Conservation (phyloP, 768 basidiomycete species). For the Xerocomellus dryophilus region DNA sequence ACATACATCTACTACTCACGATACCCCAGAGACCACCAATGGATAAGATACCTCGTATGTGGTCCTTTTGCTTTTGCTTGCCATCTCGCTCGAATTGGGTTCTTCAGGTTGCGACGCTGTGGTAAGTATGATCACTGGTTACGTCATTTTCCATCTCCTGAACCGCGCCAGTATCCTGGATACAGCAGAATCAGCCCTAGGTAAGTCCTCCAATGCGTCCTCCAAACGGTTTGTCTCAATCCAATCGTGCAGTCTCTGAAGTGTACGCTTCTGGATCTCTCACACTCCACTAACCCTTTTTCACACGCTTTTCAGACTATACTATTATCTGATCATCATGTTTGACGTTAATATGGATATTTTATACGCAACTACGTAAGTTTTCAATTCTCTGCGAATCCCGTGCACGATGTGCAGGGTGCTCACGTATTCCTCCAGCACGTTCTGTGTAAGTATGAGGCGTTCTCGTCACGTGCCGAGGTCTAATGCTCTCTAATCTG, state of each 20-base stretch:
- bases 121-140: conserved; percentile 10
- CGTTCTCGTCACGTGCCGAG: not conserved
- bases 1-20: conserved; percentile 31
- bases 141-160: not conserved
- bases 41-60: conserved; percentile 24
- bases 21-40: conserved; percentile 19
- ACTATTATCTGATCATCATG: conserved; percentile 27
- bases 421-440: conserved; percentile 14
- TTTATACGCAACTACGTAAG: conserved; percentile 29
- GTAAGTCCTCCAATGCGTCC: conserved; percentile 11
- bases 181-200: conserved; percentile 24
- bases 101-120: conserved; percentile 21
- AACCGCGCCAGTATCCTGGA: conserved; percentile 18
- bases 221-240: conserved; percentile 4
- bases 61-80: not conserved
- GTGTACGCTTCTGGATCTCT: conserved; percentile 21
- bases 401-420: no score
- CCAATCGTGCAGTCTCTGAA: conserved; percentile 21
- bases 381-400: not conserved
- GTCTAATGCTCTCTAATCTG: not conserved
- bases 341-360: conserved; percentile 23
- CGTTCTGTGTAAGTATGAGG: conserved; percentile 30
- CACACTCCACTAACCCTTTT: not conserved
- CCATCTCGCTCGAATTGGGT: not conserved
- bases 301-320: conserved; percentile 23